Base-by-base conservation (phyloP, 257 asterid species). In the Nicotiana attenuata region DNA sequence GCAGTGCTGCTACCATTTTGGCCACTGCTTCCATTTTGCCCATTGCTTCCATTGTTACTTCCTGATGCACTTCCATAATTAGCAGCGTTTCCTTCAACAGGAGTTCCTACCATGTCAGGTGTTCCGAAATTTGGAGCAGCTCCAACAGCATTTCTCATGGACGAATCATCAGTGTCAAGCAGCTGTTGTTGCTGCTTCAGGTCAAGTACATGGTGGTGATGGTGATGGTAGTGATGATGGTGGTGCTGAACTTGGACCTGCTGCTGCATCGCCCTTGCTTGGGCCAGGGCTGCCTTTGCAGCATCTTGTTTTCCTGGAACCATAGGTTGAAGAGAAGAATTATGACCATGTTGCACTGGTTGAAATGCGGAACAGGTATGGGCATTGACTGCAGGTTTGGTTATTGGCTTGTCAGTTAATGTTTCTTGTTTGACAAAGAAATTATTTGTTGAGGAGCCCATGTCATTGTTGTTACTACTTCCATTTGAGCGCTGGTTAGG, bases 361-460 rank as follows among this genome's bases (percentile, higher is more conserved):
- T 85, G 89, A 81, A 83, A 85, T 73, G 87, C 76, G 7, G 89
- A 85, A 75, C 64, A 65, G 60, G 85, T 81, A 79, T 81, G 86
- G 35, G 28, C 64, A 71, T 57, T 77, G 60, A 82, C 77, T 9
- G 85, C 56, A 81, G 86, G 80, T 82, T 79, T 84, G 65, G 79
- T 80, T 3, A 64, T 56, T 52, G 67, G 56, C 68, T 79, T 84
- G 41, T 87, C 89, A 19, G 53, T 67, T 71, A 63, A 57, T 55
- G 86, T 76, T 76, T 86, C 87, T 60, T 77, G 76, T 82, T 84
- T 87, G 83, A 67, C 55, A 60, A 83, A 85, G 41, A 65, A 84
- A n/a, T 84, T 85, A 81, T 85, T 87, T 33, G 91, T 87, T n/a
- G 92, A 87, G 76, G 92, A 87, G 38, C 89, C 90, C 92, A 86